These are phyloP conservation scores for Penicillium verhagenii DNA, from an alignment of 495 filamentous ascomycete genomes.

Conservation along the genomic window DNA sequence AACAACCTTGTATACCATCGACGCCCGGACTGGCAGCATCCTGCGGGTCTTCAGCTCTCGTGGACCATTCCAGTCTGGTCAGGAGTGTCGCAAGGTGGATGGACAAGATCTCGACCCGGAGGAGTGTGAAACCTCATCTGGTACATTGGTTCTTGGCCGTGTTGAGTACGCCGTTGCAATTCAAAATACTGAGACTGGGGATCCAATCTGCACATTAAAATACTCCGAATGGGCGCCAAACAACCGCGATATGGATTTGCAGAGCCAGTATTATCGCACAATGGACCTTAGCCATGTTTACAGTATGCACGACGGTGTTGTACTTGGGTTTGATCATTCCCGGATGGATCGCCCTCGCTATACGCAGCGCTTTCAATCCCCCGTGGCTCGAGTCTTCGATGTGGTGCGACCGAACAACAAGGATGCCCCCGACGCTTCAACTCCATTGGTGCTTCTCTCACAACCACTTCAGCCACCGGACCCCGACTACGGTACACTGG, in stretches of 20 bases:
- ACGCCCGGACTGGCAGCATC: constrained; percentile 78
- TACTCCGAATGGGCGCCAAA: constrained; percentile 97
- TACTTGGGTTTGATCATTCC: constrained; percentile 75
- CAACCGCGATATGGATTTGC: constrained; percentile 83
- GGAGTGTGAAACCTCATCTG: constrained; percentile 68
- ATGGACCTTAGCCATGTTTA: constrained; percentile 90
- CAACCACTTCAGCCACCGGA: constrained; percentile 74
- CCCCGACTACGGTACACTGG: constrained; percentile 52
- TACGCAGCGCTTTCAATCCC: constrained; percentile 70
- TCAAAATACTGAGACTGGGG: constrained; percentile 69
- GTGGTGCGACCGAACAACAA: constrained; percentile 68
- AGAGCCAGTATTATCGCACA: constrained; percentile 71
- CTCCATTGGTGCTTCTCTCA: constrained; percentile 72
- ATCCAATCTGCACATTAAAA: constrained; percentile 81
- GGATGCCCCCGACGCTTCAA: constrained; percentile 54
- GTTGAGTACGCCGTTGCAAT: constrained; percentile 88
- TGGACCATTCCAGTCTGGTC: constrained; percentile 48
- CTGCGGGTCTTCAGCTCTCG: constrained; percentile 62
- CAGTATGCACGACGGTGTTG: constrained; percentile 79
- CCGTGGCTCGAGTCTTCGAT: constrained; percentile 89
- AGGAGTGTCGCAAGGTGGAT: constrained; percentile 54
- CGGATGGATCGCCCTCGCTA: constrained; percentile 55
- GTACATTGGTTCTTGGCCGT: constrained; percentile 74
- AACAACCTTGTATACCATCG: constrained; percentile 76
- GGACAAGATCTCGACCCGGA: constrained; percentile 62